Percentiles rank a stretch among this genome's conserved stretches.
Conservation (phyloP, 164 flowering plant species). For the Vitis amurensis region DNA sequence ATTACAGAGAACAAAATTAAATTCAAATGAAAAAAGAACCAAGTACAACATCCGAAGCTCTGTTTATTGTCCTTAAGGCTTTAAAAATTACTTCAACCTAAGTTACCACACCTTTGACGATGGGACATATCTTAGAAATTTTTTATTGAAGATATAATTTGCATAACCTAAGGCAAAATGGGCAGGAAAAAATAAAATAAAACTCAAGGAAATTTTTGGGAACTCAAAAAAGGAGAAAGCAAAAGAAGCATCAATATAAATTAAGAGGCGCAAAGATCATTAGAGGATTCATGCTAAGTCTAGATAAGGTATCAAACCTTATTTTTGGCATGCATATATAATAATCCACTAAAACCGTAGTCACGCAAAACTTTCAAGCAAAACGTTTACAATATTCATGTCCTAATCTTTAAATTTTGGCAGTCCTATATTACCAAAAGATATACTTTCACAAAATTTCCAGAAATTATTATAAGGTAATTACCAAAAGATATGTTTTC, state of each 20-base stretch:
- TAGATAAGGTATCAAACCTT: no score
- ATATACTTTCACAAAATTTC: not conserved
- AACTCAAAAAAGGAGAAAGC: not conserved
- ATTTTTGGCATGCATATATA: no score
- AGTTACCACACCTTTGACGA: not conserved
- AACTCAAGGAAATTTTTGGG: not conserved
- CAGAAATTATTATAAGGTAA: no score
- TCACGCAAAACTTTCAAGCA: no score
- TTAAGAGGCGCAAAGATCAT: not conserved
- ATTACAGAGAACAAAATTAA: not conserved
- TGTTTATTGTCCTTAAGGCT: not conserved
- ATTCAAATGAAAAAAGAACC: not conserved
- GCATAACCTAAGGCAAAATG: no score
- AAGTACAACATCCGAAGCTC: not conserved
- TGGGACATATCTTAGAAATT: not conserved
- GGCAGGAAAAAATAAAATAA: not conserved
- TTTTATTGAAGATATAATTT: not conserved
- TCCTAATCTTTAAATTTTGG: no score
- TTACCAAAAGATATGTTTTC: no score
- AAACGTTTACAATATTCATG: no score
- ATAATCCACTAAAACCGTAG: no score
- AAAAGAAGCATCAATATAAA: not conserved
- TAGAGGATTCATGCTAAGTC: not conserved
- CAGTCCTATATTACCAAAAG: no score
- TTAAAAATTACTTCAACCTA: not conserved